A percentile compares a stretch with the other conserved stretches of the same genome.
These are phyloP conservation scores for Cryptococcus sp. DNA, from an alignment of 1,284 basidiomycete species.

Conservation along the genomic window DNA sequence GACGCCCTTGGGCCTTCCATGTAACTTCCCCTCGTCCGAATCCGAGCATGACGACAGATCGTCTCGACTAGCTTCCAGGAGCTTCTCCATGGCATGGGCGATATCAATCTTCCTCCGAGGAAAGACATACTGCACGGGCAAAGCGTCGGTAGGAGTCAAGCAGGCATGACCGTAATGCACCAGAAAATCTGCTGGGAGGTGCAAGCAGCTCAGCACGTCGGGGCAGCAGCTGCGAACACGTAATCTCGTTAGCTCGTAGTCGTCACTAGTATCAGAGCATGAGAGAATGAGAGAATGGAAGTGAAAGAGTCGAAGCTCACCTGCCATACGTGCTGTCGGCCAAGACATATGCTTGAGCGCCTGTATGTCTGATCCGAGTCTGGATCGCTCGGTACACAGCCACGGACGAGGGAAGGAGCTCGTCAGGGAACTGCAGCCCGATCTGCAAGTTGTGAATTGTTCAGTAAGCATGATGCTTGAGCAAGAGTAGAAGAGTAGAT, in stretches of 20 bases:
- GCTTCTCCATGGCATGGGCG: conserved; percentile 24
- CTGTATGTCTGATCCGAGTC: conserved; percentile 54
- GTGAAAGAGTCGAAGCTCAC: conserved; percentile 54
- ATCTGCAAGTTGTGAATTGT: conserved; percentile 57
- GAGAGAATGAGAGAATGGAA: background rate
- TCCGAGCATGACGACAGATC: conserved; percentile 20
- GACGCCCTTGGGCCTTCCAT: conserved; percentile 48
- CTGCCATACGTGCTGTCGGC: conserved; percentile 98
- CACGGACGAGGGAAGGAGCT: conserved; percentile 83
- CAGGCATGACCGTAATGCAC: conserved; percentile 98
- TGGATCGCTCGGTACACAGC: conserved; percentile 78
- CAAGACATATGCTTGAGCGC: conserved; percentile 74
- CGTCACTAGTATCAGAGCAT: no score
- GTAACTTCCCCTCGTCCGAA: conserved; percentile 1
- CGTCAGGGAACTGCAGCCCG: conserved; percentile 95
- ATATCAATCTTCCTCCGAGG: conserved; percentile 43
- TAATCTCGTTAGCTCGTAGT: background rate
- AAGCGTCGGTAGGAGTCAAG: conserved; percentile 60
- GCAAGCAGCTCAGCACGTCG: conserved; percentile 92
- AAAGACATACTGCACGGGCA: conserved; percentile 54
- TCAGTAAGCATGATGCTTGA: no score
- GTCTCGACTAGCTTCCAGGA: conserved; percentile 28
- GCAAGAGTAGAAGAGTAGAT: no score
- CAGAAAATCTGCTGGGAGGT: conserved; percentile 86
- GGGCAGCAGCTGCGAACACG: conserved; percentile 92